phyloP scores from a whole-genome alignment of 305 asterid species.

The Salvia sclarea region DNA sequence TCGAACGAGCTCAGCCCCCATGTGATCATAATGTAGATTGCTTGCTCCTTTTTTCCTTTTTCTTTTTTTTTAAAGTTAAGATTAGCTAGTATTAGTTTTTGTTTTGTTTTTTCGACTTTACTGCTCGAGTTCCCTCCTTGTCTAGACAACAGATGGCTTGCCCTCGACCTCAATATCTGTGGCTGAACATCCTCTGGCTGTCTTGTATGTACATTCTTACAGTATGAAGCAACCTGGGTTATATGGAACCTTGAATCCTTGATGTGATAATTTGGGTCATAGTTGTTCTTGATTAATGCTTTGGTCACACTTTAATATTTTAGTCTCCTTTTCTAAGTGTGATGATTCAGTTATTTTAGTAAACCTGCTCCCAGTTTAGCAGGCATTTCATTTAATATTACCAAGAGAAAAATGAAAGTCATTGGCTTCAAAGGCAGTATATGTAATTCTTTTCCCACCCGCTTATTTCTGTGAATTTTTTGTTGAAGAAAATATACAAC shows the following conservation, averaged over 20 bases:
- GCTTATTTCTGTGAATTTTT: no score
- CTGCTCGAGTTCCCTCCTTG: constrained; percentile 12
- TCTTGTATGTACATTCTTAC: constrained; percentile 40
- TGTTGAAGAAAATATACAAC: no score
- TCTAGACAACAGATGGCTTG: constrained; percentile 27
- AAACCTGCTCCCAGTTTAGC: background rate
- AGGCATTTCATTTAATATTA: background rate
- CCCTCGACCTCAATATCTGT: background rate
- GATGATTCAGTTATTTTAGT: background rate
- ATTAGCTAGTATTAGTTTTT: constrained; percentile 35
- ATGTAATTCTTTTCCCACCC: no score
- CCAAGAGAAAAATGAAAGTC: background rate
- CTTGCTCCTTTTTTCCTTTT: constrained; percentile 6
- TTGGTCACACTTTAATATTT: background rate
- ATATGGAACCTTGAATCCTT: constrained; percentile 29
- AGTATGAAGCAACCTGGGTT: constrained; percentile 32
- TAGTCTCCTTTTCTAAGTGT: background rate
- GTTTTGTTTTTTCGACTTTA: background rate
- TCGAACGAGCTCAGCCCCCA: constrained; percentile 75
- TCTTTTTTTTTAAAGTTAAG: constrained; percentile 27
- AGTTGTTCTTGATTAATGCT: constrained; percentile 1
- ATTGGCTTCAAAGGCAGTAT: no score
- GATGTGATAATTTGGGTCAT: constrained; percentile 27
- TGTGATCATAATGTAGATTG: constrained; percentile 49
- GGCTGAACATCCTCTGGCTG: constrained; percentile 22